Percentiles rank a stretch among this genome's conserved stretches.
Conservation (phyloP, 2,329 filamentous ascomycete species). For the Ophiostoma fasciatum region DNA sequence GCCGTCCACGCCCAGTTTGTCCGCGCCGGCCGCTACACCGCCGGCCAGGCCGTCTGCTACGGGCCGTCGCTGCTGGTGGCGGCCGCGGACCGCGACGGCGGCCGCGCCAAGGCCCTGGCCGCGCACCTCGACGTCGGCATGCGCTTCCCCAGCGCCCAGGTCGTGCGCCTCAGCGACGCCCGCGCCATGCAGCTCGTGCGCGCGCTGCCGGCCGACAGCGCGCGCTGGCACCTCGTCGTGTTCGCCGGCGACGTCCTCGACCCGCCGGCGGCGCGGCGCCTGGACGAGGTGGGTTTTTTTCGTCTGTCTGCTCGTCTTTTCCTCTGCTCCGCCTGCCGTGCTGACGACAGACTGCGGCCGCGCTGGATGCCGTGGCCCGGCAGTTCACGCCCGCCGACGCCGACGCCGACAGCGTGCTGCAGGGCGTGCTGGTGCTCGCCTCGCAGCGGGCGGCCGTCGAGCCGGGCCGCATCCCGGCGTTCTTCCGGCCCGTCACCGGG, state of each 20-base stretch:
- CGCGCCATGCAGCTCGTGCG: conserved; percentile 38
- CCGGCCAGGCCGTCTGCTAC: conserved; percentile 43
- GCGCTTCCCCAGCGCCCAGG: conserved; percentile 42
- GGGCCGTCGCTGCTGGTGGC: conserved; percentile 33
- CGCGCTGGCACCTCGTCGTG: conserved; percentile 30
- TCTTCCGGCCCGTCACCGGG: conserved; percentile 41
- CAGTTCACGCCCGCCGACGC: conserved; percentile 21
- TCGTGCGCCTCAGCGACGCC: conserved; percentile 45
- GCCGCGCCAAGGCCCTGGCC: too few relatives aligned
- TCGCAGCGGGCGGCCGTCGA: conserved; percentile 32
- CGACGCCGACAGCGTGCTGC: conserved; percentile 40
- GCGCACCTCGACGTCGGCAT: conserved; percentile 28
- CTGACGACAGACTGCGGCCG: conserved; percentile 12
- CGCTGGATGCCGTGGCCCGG: conserved; percentile 8
- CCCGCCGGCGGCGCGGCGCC: too few relatives aligned
- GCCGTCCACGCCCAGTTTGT: conserved; percentile 43
- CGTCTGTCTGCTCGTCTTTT: too few relatives aligned
- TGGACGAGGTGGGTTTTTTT: too few relatives aligned
- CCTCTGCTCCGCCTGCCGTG: too few relatives aligned
- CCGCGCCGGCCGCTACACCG: conserved; percentile 42
- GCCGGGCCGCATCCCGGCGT: conserved; percentile 35
- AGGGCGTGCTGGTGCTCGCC: conserved; percentile 37
- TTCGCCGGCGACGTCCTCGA: conserved; percentile 37
- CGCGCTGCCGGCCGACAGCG: conserved; percentile 31
- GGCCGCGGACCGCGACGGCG: too few relatives aligned